phyloP scores from a whole-genome alignment of 495 filamentous ascomycete species.

The Trichoderma gamsii region DNA sequence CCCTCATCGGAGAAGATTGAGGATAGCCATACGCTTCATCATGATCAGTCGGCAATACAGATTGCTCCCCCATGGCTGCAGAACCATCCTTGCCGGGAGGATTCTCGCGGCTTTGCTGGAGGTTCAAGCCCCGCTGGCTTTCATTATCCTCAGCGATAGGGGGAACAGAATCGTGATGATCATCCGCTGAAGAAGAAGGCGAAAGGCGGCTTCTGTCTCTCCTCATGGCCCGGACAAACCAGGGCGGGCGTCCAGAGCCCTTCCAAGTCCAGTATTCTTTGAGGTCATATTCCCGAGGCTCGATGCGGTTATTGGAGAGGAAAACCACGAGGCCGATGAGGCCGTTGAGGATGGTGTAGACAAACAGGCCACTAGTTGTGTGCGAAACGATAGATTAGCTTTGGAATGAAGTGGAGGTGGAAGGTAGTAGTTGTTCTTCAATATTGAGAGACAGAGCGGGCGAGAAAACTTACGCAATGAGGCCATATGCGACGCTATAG shows the following conservation, averaged over 20 bases:
- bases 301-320: constrained; percentile 52
- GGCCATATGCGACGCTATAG: constrained; percentile 72
- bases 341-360: constrained; percentile 63
- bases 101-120: neutral
- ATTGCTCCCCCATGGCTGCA: neutral
- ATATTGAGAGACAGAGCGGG: neutral
- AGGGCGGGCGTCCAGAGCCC: constrained; percentile 27
- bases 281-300: constrained; percentile 63
- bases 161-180: neutral
- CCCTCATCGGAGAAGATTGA: neutral
- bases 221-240: constrained; percentile 28
- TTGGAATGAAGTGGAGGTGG: too few relatives aligned
- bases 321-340: constrained; percentile 51
- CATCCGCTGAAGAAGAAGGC: neutral
- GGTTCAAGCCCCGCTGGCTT: neutral
- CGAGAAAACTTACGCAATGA: constrained; percentile 53
- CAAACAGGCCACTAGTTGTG: constrained; percentile 54
- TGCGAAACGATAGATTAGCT: neutral
- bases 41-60: neutral
- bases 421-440: too few relatives aligned
- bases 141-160: neutral
- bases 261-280: constrained; percentile 73
- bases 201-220: neutral
- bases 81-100: neutral
- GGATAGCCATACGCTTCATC: neutral